Evolutionary conservation across 1,284 basidiomycete species (phyloP).

Genomic region (Meripilus lineatus): DNA sequence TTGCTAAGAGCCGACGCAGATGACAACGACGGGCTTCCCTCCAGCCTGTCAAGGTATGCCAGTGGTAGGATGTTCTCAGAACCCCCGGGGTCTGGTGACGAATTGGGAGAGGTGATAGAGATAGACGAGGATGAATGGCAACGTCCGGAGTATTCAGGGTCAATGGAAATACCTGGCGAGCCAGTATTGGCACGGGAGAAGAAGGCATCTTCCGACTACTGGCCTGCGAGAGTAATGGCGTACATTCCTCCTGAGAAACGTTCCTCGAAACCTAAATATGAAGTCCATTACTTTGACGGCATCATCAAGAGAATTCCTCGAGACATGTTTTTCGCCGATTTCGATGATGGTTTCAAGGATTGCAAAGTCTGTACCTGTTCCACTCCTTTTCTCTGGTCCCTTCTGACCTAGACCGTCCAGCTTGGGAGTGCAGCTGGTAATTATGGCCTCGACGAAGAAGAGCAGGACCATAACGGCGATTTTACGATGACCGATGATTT

Average conservation of each 20-base stretch:
- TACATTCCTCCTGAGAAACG: constrained; percentile 43
- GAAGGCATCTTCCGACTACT: constrained; percentile 38
- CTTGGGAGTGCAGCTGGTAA: constrained; percentile 52
- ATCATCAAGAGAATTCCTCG: constrained; percentile 35
- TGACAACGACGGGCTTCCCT: constrained; percentile 25
- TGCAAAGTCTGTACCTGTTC: constrained; percentile 43
- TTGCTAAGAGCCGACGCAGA: constrained; percentile 26
- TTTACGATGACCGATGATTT: constrained; percentile 21
- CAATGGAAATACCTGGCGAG: constrained; percentile 61
- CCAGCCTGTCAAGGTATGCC: constrained; percentile 18
- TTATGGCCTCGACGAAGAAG: constrained; percentile 38
- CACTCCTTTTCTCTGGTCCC: constrained; percentile 2
- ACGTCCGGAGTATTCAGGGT: constrained; percentile 39
- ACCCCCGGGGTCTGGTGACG: constrained; percentile 4
- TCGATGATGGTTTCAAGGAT: constrained; percentile 50
- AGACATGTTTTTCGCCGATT: constrained; percentile 49
- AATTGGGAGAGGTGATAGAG: not conserved
- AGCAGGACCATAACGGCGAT: constrained; percentile 39
- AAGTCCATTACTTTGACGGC: constrained; percentile 52
- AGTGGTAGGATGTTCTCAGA: too few species aligned
- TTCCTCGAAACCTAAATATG: constrained; percentile 37
- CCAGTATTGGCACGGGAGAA: constrained; percentile 49
- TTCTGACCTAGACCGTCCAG: constrained; percentile 24
- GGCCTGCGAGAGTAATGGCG: constrained; percentile 59
- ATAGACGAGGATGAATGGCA: constrained; percentile 24